Base-by-base conservation (phyloP, 176 grass and related monocot genomes). In the Melocanna baccifera region DNA sequence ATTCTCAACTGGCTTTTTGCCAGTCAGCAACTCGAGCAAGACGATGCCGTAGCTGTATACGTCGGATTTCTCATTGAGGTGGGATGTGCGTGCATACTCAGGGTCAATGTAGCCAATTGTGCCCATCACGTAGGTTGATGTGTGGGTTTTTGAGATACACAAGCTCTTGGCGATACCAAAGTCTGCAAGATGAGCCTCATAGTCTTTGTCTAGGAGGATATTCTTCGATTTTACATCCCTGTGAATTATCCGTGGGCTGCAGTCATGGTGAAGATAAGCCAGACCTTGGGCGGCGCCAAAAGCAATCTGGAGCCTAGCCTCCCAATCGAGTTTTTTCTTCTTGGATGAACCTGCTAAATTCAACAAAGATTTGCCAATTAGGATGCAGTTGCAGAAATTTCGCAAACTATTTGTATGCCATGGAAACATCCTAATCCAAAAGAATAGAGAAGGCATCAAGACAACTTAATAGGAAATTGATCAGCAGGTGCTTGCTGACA, bases 141-240 rank as follows among this genome's bases (percentile, higher is more conserved):
- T 36, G 34, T 36, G 34, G 34, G 34, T 36, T 5, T 36, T 36
- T 0, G 92, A 98, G 32, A 93, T 77, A 25, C 92, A 95, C 11
- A 98, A 58, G 67, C 96, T 98, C 83, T 98, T 95, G 26, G 96
- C 92, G 4, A 95, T 95, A 75, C 96, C 96, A 34, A 98, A 98
- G 75, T 98, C 96, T 6, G 96, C 81, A 55, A 98, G 81, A 86
- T 98, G 96, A 0, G 92, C 78, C 32, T 92, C 92, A 45, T 89
- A 91, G 74, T 98, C 92, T 29, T 77, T 90, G 89, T 98, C 96
- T 51, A 98, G 78, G 26, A 95, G 92, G 71, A 98, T 98, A 78
- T 98, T 98, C 18, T 92, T 95, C 4, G 92, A 98, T 67, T 98
- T 36, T 36, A 36, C 34, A 36, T 36, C 34, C 34, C 34, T 36